Evolutionary conservation across 352 stramenopile genomes (phyloP).

Genomic region (Peronospora tabacina): DNA sequence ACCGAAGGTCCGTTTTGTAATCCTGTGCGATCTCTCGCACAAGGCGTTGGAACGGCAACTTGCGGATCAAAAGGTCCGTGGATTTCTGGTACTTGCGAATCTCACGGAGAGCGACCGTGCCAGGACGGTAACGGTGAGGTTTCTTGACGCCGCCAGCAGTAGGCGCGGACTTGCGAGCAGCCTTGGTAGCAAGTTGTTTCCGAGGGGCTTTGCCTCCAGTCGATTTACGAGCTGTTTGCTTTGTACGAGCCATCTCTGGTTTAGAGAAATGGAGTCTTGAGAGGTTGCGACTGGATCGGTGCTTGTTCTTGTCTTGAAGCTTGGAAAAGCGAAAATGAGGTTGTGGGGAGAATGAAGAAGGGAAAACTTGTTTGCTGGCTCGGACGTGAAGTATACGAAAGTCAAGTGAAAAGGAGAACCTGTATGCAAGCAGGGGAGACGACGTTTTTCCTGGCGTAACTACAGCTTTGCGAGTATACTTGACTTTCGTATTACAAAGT

Average conservation of each 20-base stretch:
- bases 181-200: constrained; percentile 92
- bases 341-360: constrained; percentile 1
- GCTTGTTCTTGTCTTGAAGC: constrained; percentile 17
- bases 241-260: constrained; percentile 90
- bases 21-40: constrained; percentile 94
- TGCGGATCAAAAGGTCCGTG: constrained; percentile 93
- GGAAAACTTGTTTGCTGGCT: not conserved
- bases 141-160: constrained; percentile 91
- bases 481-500: constrained; percentile 1
- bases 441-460: constrained; percentile 7
- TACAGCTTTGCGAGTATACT: constrained; percentile 13
- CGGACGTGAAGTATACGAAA: constrained; percentile 30
- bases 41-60: constrained; percentile 95
- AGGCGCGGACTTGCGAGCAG: constrained; percentile 87
- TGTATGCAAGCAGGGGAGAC: constrained; percentile 35
- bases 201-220: constrained; percentile 90
- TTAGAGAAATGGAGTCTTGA: not conserved
- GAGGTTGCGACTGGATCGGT: not conserved
- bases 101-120: constrained; percentile 88
- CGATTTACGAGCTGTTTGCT: constrained; percentile 95
- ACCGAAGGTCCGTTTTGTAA: constrained; percentile 95
- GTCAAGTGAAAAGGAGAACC: constrained; percentile 30
- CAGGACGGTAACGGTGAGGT: constrained; percentile 68
- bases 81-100: constrained; percentile 95
- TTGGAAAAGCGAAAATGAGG: constrained; percentile 44